Evolutionary conservation across 1,139 yeast genomes (phyloP).

Genomic region (Taphrina betulina): DNA sequence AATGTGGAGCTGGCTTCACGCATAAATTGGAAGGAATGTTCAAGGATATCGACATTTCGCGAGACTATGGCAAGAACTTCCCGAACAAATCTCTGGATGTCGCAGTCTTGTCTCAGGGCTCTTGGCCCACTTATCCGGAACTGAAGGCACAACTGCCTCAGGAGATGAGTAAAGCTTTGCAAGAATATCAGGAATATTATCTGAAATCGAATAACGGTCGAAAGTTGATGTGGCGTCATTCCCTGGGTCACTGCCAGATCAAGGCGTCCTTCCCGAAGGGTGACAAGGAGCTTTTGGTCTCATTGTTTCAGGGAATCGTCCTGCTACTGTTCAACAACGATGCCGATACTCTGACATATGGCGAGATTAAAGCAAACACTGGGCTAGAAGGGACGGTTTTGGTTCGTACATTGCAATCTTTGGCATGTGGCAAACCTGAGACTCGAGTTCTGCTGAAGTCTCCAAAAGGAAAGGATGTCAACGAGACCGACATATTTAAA

Average conservation of each 20-base stretch:
- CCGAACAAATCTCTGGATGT: conserved; percentile 39
- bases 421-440: conserved; percentile 41
- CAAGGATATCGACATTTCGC: conserved; percentile 43
- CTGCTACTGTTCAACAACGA: conserved; percentile 42
- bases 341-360: conserved; percentile 39
- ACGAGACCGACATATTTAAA: conserved; percentile 40
- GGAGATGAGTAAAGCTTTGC: conserved; percentile 39
- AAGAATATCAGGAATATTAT: conserved; percentile 41
- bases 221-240: conserved; percentile 44
- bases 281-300: conserved; percentile 42
- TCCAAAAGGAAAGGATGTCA: conserved; percentile 40
- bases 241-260: conserved; percentile 43
- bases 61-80: conserved; percentile 37
- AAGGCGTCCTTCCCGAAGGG: conserved; percentile 44
- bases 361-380: conserved; percentile 39
- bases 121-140: conserved; percentile 45
- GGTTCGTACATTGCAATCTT: conserved; percentile 42
- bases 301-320: conserved; percentile 43
- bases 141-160: conserved; percentile 41
- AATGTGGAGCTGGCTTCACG: conserved; percentile 44
- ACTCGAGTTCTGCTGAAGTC: conserved; percentile 41
- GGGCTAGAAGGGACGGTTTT: conserved; percentile 39
- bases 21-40: conserved; percentile 45
- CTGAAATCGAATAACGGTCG: conserved; percentile 39
- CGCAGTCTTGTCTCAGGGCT: conserved; percentile 43